Evolutionary conservation across 2,329 filamentous ascomycete species (phyloP).

Genomic region (Myriosclerotinia curreyana): DNA sequence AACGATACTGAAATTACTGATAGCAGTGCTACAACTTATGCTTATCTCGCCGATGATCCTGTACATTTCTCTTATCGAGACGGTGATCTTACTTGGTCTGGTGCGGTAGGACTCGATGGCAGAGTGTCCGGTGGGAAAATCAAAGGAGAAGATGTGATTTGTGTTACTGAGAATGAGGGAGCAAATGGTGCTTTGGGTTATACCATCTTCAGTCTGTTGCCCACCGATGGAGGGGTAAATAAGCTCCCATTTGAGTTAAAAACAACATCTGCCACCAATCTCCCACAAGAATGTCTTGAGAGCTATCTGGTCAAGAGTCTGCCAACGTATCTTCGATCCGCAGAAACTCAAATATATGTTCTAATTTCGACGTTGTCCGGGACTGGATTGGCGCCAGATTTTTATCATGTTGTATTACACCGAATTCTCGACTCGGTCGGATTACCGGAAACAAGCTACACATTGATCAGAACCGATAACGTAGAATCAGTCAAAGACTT

Average conservation of each 20-base stretch:
- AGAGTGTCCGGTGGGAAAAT: conserved; percentile 25
- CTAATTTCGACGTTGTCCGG: conserved; percentile 68
- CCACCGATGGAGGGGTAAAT: conserved; percentile 26
- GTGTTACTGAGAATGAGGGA: conserved; percentile 31
- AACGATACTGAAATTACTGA: conserved; percentile 22
- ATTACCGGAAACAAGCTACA: conserved; percentile 44
- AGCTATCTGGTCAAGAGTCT: conserved; percentile 41
- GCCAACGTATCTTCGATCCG: conserved; percentile 41
- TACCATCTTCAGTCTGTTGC: conserved; percentile 43
- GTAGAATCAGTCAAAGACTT: conserved; percentile 63
- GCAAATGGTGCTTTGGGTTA: conserved; percentile 28
- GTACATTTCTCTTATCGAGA: conserved; percentile 26
- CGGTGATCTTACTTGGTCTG: conserved; percentile 25
- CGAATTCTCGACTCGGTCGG: conserved; percentile 53
- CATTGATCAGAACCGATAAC: conserved; percentile 61
- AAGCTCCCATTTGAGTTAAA: conserved; percentile 34
- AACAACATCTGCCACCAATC: conserved; percentile 37
- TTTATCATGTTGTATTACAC: conserved; percentile 54
- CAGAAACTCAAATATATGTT: conserved; percentile 49
- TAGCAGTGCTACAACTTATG: conserved; percentile 24
- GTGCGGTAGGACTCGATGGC: conserved; percentile 7
- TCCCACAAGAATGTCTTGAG: conserved; percentile 43
- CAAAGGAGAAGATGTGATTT: conserved; percentile 39
- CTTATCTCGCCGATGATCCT: conserved; percentile 16
- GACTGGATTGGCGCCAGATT: conserved; percentile 52